Evolutionary conservation across 495 filamentous ascomycete species (phyloP), one percentile per base, ranked within the genome.

Genomic region (Daldinia vernicosa): DNA sequence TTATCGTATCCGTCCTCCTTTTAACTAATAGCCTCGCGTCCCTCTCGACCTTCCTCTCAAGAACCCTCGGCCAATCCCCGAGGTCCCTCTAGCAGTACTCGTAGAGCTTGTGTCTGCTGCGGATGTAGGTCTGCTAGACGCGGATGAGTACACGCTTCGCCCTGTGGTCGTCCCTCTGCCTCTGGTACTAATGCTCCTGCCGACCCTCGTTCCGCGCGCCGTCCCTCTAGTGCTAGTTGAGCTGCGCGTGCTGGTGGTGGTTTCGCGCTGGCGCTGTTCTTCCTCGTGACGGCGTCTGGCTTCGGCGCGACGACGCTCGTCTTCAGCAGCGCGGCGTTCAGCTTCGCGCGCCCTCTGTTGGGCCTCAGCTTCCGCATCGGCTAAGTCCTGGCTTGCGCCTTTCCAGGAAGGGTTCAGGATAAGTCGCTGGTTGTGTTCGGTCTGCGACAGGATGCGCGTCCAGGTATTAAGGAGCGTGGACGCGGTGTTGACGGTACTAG

Each of bases 391-490:
- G 6, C 85, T 91, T 8, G 93, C 91, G 54, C 95, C 95, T 67
- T 95, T 89, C 95, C 95, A 99, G 54, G 89, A 83, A 2, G 92
- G 91, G 70, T 95, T 92, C 37, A 98, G 87, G 28, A 99, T 91
- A 50, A 98, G 81, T 4, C 95, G 89, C 75, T 98, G 94, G 74
- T 96, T 98, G 78, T 99, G 94, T 80, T 99, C 95, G 0, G 95
- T 98, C 76, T 98, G 95, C 24, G 92, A 94, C 4, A 99, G 87
- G 68, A 98, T 98, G 62, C 93, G 89, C 47, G 93, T 96, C 94
- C 94, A 99, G 27, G 95, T 95, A 71, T 94, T 93, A 37, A 99
- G 87, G n/a, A 99, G 88, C 0, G 92, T 93, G 37, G 93, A 94
- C n/a, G 95, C 93, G 50, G 92, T 93, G 58, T 86, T 83, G 27